Base-by-base conservation (phyloP, 495 filamentous ascomycete species). In the Tetracladium marchalianum region DNA sequence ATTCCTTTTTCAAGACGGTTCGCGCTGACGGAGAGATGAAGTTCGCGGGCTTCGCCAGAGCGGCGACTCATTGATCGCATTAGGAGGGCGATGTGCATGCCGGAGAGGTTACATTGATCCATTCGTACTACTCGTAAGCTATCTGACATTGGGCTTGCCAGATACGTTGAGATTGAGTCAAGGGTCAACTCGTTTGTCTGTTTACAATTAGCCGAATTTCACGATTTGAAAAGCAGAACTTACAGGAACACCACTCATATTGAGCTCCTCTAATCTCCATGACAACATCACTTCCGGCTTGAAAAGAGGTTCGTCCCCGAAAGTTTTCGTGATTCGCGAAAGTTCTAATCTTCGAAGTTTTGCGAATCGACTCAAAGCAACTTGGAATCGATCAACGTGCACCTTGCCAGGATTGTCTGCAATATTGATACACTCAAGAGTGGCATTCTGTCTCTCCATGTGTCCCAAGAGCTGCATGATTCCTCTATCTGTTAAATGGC, bases 31-130 rank as follows among this genome's bases (percentile, higher is more conserved):
- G 81, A 69, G 12, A 97, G 67, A 56, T 93, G 82, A 35, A 95
- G 64, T 22, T 82, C 73, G 17, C 84, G 79, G 31, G 76, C 63
- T 31, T 64, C 57, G 1, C 75, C 78, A 13, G 64, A 57, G 1
- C 62, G 54, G 13, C 55, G 54, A 18, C 68, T 65, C 76, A 96
- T 84, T 7, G 86, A 81, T 53, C 79, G 74, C 57, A 96, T 76
- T 31, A 98, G 70, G 41, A 80, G 73, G 7, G 87, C 88, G 1
- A 88, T 80, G 59, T 88, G 80, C 37, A 70, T 73, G 11, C 90
- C 88, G 6, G 75, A 86, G 39, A 98, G 66, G 31, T 80, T 79
- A 58, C 87, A 93, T 57, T 92, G 81, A 46, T 87, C 82, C 31
- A 98, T 73, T 7, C 70, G 66, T 6, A 98, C 64, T 47, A 79